Conservation (phyloP, 306 rosid species). For the Casuarina cunninghamiana region DNA sequence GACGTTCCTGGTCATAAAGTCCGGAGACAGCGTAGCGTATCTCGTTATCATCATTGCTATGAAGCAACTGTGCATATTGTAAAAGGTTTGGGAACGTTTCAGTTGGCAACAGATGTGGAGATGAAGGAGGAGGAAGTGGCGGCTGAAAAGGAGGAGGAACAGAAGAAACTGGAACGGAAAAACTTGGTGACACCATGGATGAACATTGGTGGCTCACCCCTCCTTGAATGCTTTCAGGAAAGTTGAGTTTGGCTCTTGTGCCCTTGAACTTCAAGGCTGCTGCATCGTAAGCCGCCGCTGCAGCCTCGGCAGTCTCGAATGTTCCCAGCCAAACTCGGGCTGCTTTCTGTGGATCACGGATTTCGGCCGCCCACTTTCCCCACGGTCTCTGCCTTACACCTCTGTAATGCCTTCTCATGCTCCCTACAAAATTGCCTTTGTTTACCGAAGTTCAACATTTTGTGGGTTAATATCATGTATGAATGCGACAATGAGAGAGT, state of each 20-base stretch:
- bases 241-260: slow-evolving; percentile 53
- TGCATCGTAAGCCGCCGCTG: slow-evolving; percentile 52
- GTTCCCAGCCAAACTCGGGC: slow-evolving; percentile 57
- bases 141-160: background rate
- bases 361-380: slow-evolving; percentile 61
- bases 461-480: background rate
- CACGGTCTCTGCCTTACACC: slow-evolving; percentile 57
- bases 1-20: slow-evolving; percentile 1
- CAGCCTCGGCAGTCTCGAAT: slow-evolving; percentile 51
- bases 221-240: slow-evolving; percentile 33
- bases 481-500: background rate
- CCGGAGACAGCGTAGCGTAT: slow-evolving; percentile 32
- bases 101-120: background rate
- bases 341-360: slow-evolving; percentile 50
- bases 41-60: slow-evolving; percentile 38
- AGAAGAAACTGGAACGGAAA: background rate
- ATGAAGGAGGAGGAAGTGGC: background rate
- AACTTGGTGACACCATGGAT: background rate
- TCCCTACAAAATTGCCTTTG: slow-evolving; percentile 3
- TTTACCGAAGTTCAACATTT: background rate
- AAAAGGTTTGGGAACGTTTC: slow-evolving; percentile 34
- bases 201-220: slow-evolving; percentile 1
- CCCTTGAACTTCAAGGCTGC: slow-evolving; percentile 50
- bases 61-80: slow-evolving; percentile 44
- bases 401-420: slow-evolving; percentile 37